Conservation (phyloP, 2,329 filamentous ascomycete species). For the Hypocreales sp. region DNA sequence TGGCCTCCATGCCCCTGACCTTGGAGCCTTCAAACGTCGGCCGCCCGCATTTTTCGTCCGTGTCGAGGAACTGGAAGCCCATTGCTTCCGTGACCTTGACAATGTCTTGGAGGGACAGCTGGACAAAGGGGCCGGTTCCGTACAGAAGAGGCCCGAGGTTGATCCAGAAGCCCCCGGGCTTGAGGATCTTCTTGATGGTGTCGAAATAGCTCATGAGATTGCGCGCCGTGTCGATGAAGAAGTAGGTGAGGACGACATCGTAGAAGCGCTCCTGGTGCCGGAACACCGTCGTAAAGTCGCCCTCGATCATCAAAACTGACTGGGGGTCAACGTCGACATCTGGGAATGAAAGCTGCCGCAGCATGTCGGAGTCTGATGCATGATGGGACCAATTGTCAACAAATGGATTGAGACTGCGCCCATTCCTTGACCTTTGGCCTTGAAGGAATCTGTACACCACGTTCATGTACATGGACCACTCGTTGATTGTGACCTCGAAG, state of each 20-base stretch:
- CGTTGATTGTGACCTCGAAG: slow-evolving; percentile 37
- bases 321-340: slow-evolving; percentile 18
- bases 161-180: slow-evolving; percentile 33
- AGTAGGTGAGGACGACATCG: slow-evolving; percentile 37
- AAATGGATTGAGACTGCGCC: slow-evolving; percentile 31
- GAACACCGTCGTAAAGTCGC: slow-evolving; percentile 35
- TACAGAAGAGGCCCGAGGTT: slow-evolving; percentile 42
- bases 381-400: slow-evolving; percentile 43
- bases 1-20: slow-evolving; percentile 29
- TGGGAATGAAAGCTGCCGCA: slow-evolving; percentile 29
- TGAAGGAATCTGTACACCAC: slow-evolving; percentile 32
- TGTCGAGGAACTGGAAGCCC: slow-evolving; percentile 35
- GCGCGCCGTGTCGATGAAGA: slow-evolving; percentile 45
- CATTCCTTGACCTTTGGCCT: no score
- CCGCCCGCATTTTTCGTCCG: slow-evolving; percentile 21
- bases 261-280: slow-evolving; percentile 13
- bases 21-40: slow-evolving; percentile 23
- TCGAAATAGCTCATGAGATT: slow-evolving; percentile 40
- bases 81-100: slow-evolving; percentile 28
- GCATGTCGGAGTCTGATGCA: slow-evolving; percentile 27
- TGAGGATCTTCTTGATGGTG: slow-evolving; percentile 31
- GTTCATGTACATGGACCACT: slow-evolving; percentile 44
- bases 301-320: slow-evolving; percentile 32
- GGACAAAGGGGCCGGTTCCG: slow-evolving; percentile 36
- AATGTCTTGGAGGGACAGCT: slow-evolving; percentile 38